Base-by-base conservation (phyloP, 768 basidiomycete species). In the Phanerochaete sordida region DNA sequence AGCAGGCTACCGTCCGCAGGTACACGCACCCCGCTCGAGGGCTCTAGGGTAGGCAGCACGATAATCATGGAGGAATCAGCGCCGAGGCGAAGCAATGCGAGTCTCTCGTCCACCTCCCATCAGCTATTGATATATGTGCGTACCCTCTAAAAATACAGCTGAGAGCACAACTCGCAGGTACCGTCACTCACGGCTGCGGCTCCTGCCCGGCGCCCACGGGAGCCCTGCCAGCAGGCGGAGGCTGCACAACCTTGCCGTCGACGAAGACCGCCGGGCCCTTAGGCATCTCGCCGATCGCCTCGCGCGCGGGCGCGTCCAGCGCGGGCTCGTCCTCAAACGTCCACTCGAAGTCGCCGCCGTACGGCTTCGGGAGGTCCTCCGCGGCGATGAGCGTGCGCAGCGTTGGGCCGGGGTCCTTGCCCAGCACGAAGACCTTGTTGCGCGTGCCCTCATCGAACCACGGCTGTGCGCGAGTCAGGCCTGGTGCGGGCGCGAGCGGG, bases 381-480 rank as follows among this genome's bases (percentile, higher is more conserved):
- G 73, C 66, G 43, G 76, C 72, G 53, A 85, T 80, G 44, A 90
- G 75, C 16, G 77, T 75, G 13, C 76, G 73, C 2, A 93, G 78
- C 2, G 76, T 73, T 1, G 77, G 68, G 3, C 81, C 82, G 3
- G 83, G 81, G 57, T 87, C 81, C 57, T 78, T 82, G 2, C 86
- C 85, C 9, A 93, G 76, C 33, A 95, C 79, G 66, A 87, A 83
- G 31, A 95, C 86, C 76, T 94, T 94, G 60, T 79, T 79, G 19
- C 86, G 82, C 13, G 90, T 92, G 45, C 82, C 84, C 69, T 88
- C 86, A 68, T 93, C 91, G 70, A 92, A 92, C 86, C 87, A 91
- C 27, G 79, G 82, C 84, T 88, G 13, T 31, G 8, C 1, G 4
- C 5, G 5, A 13, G 35, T 55, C 3, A 15, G 33, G 35, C n/a